Conservation (phyloP, 176 grass and related monocot species). For the Triticum monococcum region DNA sequence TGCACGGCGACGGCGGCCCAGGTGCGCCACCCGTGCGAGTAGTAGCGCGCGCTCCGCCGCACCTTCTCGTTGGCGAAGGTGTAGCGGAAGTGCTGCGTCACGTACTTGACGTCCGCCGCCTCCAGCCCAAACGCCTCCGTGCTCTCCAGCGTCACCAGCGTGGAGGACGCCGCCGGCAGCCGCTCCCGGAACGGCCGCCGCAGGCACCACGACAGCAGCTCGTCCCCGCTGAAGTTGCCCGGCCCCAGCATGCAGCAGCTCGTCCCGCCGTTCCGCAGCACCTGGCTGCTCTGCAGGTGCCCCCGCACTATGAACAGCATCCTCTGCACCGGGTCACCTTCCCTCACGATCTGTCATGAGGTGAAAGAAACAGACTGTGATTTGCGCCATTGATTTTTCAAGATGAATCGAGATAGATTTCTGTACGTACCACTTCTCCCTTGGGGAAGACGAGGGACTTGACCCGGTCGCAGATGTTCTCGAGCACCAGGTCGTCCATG, state of each 20-base stretch:
- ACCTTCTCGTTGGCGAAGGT: conserved; percentile 85
- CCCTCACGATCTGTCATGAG: conserved; percentile 34
- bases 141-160: conserved; percentile 60
- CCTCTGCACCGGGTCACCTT: conserved; percentile 70
- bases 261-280: conserved; percentile 53
- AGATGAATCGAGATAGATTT: too few species aligned
- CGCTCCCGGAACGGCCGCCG: conserved; percentile 72
- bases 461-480: conserved; percentile 90
- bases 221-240: conserved; percentile 88
- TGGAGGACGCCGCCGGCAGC: conserved; percentile 71
- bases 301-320: conserved; percentile 93
- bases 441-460: conserved; percentile 85
- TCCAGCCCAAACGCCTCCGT: conserved; percentile 89
- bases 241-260: conserved; percentile 92
- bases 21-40: conserved; percentile 88
- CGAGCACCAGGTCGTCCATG: conserved; percentile 92
- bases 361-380: too few species aligned
- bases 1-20: conserved; percentile 92
- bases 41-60: conserved; percentile 77
- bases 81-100: conserved; percentile 92
- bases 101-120: conserved; percentile 83
- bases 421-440: conserved; percentile 59
- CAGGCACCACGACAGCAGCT: conserved; percentile 95
- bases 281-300: conserved; percentile 79
- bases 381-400: too few species aligned